A percentile compares a stretch with the other conserved stretches of the same genome.
Conservation (phyloP, 345 rosid genomes). For the Odontarrhena argentea region DNA sequence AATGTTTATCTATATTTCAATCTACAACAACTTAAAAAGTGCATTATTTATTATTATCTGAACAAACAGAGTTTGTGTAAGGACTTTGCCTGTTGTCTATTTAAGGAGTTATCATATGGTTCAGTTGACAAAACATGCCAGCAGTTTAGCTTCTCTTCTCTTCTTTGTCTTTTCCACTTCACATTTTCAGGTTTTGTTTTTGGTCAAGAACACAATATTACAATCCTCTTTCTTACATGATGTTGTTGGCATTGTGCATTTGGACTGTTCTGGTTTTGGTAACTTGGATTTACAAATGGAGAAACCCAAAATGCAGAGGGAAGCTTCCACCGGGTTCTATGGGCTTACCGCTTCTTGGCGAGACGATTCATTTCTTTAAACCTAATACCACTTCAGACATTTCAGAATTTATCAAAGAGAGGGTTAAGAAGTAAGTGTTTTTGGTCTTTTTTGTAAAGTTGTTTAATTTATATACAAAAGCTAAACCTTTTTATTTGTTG, state of each 20-base stretch:
- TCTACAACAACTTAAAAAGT: constrained; percentile 43
- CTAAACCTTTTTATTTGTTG: neutral
- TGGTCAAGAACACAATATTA: constrained; percentile 2
- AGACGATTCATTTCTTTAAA: constrained; percentile 66
- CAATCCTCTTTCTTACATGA: neutral
- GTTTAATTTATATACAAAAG: neutral
- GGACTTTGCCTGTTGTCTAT: constrained; percentile 45
- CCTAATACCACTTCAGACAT: constrained; percentile 58
- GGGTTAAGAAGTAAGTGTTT: constrained; percentile 54
- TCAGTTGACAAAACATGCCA: neutral
- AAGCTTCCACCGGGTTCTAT: constrained; percentile 85
- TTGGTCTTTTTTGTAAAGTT: neutral
- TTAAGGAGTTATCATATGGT: constrained; percentile 40
- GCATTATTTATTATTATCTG: constrained; percentile 26
- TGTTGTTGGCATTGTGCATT: constrained; percentile 45
- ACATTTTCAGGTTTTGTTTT: constrained; percentile 38
- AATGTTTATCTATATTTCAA: constrained; percentile 26
- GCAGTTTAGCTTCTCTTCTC: constrained; percentile 41
- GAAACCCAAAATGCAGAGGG: constrained; percentile 71
- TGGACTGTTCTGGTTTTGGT: constrained; percentile 46
- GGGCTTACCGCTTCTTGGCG: constrained; percentile 81
- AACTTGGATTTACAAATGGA: constrained; percentile 62
- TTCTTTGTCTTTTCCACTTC: constrained; percentile 43
- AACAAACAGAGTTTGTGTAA: neutral
- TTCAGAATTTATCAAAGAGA: constrained; percentile 61